These are phyloP conservation scores for Zymoseptoria pseudotritici DNA, from an alignment of 2,329 filamentous ascomycete genomes.

Conservation along the genomic window DNA sequence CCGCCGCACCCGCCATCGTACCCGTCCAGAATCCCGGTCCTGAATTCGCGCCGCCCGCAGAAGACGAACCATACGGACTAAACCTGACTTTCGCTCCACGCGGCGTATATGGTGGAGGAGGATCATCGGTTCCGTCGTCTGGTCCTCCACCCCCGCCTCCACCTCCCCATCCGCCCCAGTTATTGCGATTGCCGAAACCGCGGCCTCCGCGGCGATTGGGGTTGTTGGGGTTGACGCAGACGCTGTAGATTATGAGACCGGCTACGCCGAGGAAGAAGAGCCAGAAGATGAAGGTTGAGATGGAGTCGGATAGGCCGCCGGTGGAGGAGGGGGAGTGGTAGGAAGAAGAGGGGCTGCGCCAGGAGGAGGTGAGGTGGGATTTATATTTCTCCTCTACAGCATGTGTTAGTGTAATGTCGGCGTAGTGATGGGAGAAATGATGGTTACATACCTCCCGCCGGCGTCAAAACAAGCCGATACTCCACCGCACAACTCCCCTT, in stretches of 20 bases:
- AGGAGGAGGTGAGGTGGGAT: background rate
- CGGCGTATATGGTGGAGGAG: slow-evolving; percentile 43
- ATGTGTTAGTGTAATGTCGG: too few species aligned
- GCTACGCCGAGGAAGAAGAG: slow-evolving; percentile 20
- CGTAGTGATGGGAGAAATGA: too few species aligned
- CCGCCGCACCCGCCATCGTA: slow-evolving; percentile 42
- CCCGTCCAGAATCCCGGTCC: slow-evolving; percentile 67
- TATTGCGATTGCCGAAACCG: slow-evolving; percentile 7
- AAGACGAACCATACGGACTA: slow-evolving; percentile 4
- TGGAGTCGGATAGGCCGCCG: background rate
- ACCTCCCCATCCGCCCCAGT: slow-evolving; percentile 23
- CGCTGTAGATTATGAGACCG: slow-evolving; percentile 24
- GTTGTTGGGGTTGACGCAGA: slow-evolving; percentile 16
- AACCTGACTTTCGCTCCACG: slow-evolving; percentile 9
- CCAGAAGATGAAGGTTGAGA: slow-evolving; percentile 1
- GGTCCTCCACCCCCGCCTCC: slow-evolving; percentile 37
- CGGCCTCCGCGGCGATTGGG: slow-evolving; percentile 5
- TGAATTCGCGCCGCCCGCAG: slow-evolving; percentile 4
- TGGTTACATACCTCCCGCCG: slow-evolving; percentile 54
- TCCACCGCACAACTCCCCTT: slow-evolving; percentile 90
- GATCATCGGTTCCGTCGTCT: slow-evolving; percentile 41
- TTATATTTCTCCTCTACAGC: slow-evolving; percentile 4
- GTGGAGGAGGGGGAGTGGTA: background rate
- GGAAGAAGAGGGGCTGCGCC: background rate
- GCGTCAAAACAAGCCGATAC: slow-evolving; percentile 73